Conservation (phyloP, 2,329 filamentous ascomycete species). For the Blastomyces percursus region DNA sequence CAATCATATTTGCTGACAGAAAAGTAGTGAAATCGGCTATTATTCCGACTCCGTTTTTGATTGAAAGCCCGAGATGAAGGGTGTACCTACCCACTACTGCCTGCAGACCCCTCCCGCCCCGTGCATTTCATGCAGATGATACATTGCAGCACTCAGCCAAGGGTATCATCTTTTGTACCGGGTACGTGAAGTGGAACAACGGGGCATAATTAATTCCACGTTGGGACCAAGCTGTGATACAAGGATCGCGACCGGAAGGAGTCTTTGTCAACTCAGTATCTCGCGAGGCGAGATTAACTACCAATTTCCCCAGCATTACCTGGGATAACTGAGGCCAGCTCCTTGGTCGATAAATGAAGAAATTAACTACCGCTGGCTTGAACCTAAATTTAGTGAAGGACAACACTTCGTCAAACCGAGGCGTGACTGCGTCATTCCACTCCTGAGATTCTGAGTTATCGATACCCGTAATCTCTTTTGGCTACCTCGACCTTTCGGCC, state of each 20-base stretch:
- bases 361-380: neutral
- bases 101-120: neutral
- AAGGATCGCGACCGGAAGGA: neutral
- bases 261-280: slow-evolving; percentile 1
- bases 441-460: neutral
- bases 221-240: slow-evolving; percentile 3
- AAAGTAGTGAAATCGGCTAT: neutral
- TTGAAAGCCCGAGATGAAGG: neutral
- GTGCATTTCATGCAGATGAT: neutral
- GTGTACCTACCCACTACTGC: neutral
- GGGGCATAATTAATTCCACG: slow-evolving; percentile 3
- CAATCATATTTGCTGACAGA: neutral
- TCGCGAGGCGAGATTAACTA: neutral
- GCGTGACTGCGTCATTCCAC: neutral
- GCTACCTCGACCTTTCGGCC: neutral
- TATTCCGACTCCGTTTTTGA: neutral
- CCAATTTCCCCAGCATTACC: neutral
- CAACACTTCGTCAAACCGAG: neutral
- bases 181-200: neutral
- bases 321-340: neutral
- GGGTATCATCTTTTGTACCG: neutral
- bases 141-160: neutral
- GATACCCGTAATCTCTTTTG: neutral
- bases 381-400: slow-evolving; percentile 3
- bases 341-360: neutral